phyloP scores from a whole-genome alignment of 306 rosid genomes.

The Vicia sativa region DNA sequence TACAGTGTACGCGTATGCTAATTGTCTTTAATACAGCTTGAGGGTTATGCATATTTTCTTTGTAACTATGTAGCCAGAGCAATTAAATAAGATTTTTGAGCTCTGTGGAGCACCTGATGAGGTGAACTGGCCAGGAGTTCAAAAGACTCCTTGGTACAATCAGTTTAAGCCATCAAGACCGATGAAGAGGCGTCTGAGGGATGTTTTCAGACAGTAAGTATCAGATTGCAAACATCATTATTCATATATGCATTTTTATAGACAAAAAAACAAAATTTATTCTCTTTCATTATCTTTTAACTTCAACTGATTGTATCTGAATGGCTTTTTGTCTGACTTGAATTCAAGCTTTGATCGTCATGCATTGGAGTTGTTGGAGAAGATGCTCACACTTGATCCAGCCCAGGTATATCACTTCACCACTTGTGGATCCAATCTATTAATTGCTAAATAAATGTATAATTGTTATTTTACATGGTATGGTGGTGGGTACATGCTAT shows the following conservation, averaged over 20 bases:
- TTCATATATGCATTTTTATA: no score
- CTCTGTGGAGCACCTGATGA: conserved; percentile 83
- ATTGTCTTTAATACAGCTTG: no score
- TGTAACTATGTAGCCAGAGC: conserved; percentile 61
- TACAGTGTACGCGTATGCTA: no score
- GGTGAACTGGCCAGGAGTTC: conserved; percentile 68
- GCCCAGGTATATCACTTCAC: conserved; percentile 46
- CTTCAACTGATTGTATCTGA: not conserved
- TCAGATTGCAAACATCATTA: not conserved
- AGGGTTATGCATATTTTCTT: not conserved
- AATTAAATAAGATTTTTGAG: conserved; percentile 72
- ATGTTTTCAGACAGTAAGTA: conserved; percentile 60
- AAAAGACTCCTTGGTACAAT: conserved; percentile 64
- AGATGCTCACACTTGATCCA: conserved; percentile 72
- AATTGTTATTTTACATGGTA: not conserved
- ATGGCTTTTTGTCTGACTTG: not conserved
- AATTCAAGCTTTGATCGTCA: conserved; percentile 55
- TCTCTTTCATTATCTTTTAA: not conserved
- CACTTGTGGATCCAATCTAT: not conserved
- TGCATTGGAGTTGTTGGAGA: conserved; percentile 73
- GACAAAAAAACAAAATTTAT: not conserved
- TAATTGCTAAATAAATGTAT: conserved; percentile 13
- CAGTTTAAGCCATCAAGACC: conserved; percentile 70
- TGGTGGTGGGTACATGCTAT: not conserved
- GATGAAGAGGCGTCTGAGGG: conserved; percentile 71